Evolutionary conservation across 768 basidiomycete species (phyloP).

Genomic region (Nidularia sp.): DNA sequence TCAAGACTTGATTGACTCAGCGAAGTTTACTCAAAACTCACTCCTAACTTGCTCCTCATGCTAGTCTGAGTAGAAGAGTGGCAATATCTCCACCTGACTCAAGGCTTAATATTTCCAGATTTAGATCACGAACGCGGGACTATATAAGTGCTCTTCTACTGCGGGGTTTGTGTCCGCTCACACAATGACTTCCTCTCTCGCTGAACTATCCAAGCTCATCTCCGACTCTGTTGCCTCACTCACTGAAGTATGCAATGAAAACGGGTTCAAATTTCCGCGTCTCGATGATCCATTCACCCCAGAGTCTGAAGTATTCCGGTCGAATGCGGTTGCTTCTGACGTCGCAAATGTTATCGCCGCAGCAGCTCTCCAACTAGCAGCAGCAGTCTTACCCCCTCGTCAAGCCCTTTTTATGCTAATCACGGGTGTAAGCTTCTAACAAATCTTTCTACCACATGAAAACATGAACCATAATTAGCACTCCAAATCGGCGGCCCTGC

Average conservation of each 20-base stretch:
- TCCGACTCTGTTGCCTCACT: conserved; percentile 13
- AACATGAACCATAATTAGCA: conserved; percentile 9
- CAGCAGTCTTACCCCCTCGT: conserved; percentile 19
- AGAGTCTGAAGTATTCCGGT: conserved; percentile 19
- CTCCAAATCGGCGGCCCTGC: conserved; percentile 20
- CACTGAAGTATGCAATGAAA: conserved; percentile 8
- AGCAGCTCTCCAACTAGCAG: conserved; percentile 24
- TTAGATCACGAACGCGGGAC: too few relatives aligned
- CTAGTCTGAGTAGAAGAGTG: too few relatives aligned
- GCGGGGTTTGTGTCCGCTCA: too few relatives aligned
- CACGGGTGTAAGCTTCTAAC: conserved; percentile 17
- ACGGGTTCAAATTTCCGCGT: conserved; percentile 13
- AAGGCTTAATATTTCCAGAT: too few relatives aligned
- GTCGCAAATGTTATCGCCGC: conserved; percentile 23
- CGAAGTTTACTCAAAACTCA: conserved; percentile 10
- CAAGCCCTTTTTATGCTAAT: conserved; percentile 16
- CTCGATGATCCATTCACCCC: conserved; percentile 16
- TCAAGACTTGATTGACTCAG: too few relatives aligned
- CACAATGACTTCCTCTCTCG: background rate
- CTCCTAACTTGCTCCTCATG: too few relatives aligned
- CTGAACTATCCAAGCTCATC: conserved; percentile 9
- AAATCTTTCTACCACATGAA: background rate
- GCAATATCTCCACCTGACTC: too few relatives aligned
- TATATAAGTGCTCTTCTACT: too few relatives aligned
- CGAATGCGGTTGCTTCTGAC: conserved; percentile 15